These are phyloP conservation scores for Fulvia fulva DNA, from an alignment of 2,329 filamentous ascomycete species.

Conservation along the genomic window DNA sequence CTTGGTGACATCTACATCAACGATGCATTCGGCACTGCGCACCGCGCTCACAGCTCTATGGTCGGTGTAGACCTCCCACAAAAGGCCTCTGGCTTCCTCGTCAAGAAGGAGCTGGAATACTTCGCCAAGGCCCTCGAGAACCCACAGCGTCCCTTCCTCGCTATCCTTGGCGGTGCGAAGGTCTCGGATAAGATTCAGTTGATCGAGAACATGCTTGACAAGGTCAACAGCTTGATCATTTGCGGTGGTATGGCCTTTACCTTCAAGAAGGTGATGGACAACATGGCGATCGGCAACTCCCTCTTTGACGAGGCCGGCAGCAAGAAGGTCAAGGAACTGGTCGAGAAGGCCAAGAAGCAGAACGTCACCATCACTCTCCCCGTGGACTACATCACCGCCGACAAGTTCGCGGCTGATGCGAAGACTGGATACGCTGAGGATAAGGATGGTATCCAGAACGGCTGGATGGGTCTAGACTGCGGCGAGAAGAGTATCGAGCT, in stretches of 20 bases:
- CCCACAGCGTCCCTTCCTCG: slow-evolving; percentile 92
- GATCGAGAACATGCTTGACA: slow-evolving; percentile 97
- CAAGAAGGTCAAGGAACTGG: slow-evolving; percentile 82
- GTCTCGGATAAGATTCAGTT: slow-evolving; percentile 99
- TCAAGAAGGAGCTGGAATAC: slow-evolving; percentile 99
- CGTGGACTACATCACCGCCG: slow-evolving; percentile 90
- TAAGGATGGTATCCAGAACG: slow-evolving; percentile 84
- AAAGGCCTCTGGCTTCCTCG: slow-evolving; percentile 95
- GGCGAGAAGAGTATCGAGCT: slow-evolving; percentile 83
- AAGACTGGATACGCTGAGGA: slow-evolving; percentile 78
- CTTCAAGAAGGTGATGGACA: slow-evolving; percentile 98
- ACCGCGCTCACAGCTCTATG: slow-evolving; percentile 99
- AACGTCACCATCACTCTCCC: slow-evolving; percentile 92
- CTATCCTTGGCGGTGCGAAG: slow-evolving; percentile 97
- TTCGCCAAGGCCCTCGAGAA: slow-evolving; percentile 94
- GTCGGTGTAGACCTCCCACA: slow-evolving; percentile 93
- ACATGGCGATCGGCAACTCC: slow-evolving; percentile 81
- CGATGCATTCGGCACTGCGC: slow-evolving; percentile 96
- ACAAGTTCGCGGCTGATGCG: slow-evolving; percentile 88
- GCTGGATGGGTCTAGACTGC: slow-evolving; percentile 97
- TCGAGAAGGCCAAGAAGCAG: slow-evolving; percentile 96
- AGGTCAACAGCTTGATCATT: slow-evolving; percentile 95
- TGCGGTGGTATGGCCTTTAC: slow-evolving; percentile 99
- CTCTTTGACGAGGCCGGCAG: slow-evolving; percentile 91
- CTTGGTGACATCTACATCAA: slow-evolving; percentile 97